These are phyloP conservation scores for Pseudopithomyces chartarum DNA, from an alignment of 2,329 filamentous ascomycete species.

Conservation along the genomic window DNA sequence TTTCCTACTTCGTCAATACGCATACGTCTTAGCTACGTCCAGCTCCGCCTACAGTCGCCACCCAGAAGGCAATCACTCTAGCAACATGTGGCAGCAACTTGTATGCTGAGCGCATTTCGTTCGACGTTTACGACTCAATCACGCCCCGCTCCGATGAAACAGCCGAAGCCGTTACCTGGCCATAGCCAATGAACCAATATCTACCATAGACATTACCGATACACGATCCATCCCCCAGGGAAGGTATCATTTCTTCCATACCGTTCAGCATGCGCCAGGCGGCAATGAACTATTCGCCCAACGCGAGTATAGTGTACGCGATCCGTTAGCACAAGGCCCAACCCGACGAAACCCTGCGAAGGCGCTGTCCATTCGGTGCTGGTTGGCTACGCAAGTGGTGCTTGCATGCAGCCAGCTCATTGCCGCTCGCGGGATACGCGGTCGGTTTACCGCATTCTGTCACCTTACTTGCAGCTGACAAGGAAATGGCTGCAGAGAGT, in stretches of 20 bases:
- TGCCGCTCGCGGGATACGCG: constrained; percentile 20
- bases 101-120: not conserved
- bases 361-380: constrained; percentile 23
- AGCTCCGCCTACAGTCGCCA: not conserved
- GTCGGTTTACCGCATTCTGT: constrained; percentile 18
- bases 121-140: not conserved
- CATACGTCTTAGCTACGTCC: constrained; percentile 9
- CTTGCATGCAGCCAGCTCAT: constrained; percentile 23
- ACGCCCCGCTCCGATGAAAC: not conserved
- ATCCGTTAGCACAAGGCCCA: constrained; percentile 23
- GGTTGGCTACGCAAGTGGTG: constrained; percentile 23
- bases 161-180: not conserved
- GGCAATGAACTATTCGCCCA: constrained; percentile 7
- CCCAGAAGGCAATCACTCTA: not conserved
- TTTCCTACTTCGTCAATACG: constrained; percentile 14
- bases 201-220: not conserved
- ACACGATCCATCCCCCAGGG: not conserved
- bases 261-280: constrained; percentile 9
- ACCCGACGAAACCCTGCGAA: constrained; percentile 18
- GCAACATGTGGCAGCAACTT: not conserved
- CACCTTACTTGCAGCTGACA: constrained; percentile 23
- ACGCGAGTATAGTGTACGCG: constrained; percentile 15
- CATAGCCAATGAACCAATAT: not conserved
- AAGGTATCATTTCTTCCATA: constrained; percentile 2
- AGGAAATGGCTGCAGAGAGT: constrained; percentile 16